A percentile compares a stretch with the other conserved stretches of the same genome.
Evolutionary conservation across 345 rosid genomes (phyloP).

Genomic region (Salix purpurea): DNA sequence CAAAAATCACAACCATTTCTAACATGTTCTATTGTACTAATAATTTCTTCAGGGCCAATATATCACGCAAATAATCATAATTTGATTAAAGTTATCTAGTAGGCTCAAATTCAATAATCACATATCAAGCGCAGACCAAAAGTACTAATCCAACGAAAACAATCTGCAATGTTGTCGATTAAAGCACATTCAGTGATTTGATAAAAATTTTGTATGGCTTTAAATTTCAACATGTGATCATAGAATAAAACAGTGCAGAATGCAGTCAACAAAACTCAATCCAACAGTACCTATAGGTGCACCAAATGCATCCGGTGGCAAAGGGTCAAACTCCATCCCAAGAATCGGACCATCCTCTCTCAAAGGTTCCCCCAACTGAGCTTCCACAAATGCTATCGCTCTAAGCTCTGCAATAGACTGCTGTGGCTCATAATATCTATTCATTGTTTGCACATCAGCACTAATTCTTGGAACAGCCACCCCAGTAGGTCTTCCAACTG

Average conservation of each 20-base stretch:
- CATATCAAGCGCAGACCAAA: not conserved
- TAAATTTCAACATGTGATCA: not conserved
- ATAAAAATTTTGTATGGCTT: not conserved
- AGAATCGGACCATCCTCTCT: constrained; percentile 83
- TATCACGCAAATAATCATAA: not conserved
- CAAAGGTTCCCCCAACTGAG: constrained; percentile 75
- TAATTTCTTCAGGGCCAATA: not conserved
- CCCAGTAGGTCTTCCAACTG: constrained; percentile 30
- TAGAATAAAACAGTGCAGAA: not conserved
- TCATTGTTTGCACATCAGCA: constrained; percentile 42
- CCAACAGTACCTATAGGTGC: constrained; percentile 57
- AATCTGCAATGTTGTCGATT: not conserved
- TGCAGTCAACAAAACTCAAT: not conserved
- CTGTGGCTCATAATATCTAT: constrained; percentile 52
- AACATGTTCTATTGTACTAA: not conserved
- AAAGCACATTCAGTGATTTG: not conserved
- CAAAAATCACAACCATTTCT: not conserved
- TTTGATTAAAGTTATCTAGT: not conserved
- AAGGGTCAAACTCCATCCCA: constrained; percentile 91
- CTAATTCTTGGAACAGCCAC: constrained; percentile 43
- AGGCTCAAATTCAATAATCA: not conserved
- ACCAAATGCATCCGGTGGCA: constrained; percentile 98
- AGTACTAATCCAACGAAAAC: not conserved
- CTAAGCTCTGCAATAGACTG: constrained; percentile 40
- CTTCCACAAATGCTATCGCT: constrained; percentile 67